Evolutionary conservation across 2,329 filamentous ascomycete genomes (phyloP).

Genomic region (Aspergillus sp.): DNA sequence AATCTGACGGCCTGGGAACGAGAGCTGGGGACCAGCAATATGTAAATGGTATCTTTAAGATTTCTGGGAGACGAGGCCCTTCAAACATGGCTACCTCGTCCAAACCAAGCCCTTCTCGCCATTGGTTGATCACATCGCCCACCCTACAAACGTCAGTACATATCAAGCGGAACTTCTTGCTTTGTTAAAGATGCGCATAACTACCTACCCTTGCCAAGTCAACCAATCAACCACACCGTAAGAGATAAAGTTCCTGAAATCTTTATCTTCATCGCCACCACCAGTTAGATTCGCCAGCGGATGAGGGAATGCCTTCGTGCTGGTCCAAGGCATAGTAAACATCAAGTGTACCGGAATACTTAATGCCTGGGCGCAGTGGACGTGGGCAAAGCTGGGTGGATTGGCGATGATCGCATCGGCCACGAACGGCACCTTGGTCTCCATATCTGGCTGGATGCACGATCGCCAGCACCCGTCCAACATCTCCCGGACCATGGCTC

Average conservation of each 20-base stretch:
- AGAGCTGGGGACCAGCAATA: constrained; percentile 48
- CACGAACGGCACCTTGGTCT: constrained; percentile 40
- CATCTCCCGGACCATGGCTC: constrained; percentile 36
- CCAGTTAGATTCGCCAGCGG: constrained; percentile 52
- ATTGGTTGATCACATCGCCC: constrained; percentile 49
- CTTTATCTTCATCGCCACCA: constrained; percentile 31
- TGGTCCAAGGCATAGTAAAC: constrained; percentile 54
- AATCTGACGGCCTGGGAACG: constrained; percentile 42
- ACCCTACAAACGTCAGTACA: too few relatives aligned
- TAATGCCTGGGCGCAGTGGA: constrained; percentile 53
- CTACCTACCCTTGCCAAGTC: constrained; percentile 49
- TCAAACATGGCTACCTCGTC: constrained; percentile 37
- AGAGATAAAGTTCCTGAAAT: constrained; percentile 44
- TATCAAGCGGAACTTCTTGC: too few relatives aligned
- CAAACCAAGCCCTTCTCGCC: constrained; percentile 37
- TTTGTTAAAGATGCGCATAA: constrained; percentile 20
- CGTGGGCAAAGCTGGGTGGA: constrained; percentile 53
- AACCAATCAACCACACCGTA: constrained; percentile 50
- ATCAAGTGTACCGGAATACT: constrained; percentile 53
- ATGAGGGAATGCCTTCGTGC: constrained; percentile 48
- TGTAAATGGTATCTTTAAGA: constrained; percentile 42
- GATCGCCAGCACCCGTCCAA: constrained; percentile 41
- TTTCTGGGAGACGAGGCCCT: constrained; percentile 36
- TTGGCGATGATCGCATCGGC: constrained; percentile 57
- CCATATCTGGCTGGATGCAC: constrained; percentile 35